These are phyloP conservation scores for Aspergillus jensenii DNA, from an alignment of 2,329 filamentous ascomycete species.

Conservation along the genomic window DNA sequence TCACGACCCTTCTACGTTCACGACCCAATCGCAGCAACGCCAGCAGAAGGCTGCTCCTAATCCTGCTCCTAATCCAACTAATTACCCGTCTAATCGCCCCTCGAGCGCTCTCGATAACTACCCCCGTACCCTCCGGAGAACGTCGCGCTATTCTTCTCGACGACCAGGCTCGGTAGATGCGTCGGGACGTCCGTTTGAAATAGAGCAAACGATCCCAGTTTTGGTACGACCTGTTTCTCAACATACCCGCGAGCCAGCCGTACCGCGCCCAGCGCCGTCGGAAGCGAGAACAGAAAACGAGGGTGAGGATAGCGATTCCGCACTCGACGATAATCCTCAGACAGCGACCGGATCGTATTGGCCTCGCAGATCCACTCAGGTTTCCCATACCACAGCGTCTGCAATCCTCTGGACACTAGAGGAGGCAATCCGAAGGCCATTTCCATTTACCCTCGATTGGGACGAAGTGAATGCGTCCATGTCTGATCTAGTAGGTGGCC, in stretches of 20 bases:
- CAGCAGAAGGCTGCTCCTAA: conserved; percentile 45
- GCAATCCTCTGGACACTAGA: conserved; percentile 92
- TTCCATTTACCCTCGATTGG: conserved; percentile 78
- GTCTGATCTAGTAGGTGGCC: conserved; percentile 73
- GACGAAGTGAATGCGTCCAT: conserved; percentile 89
- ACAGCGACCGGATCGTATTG: conserved; percentile 49
- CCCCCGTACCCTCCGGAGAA: conserved; percentile 52
- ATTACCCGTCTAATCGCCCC: conserved; percentile 42
- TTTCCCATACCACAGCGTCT: conserved; percentile 81
- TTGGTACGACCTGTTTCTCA: conserved; percentile 24
- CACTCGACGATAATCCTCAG: conserved; percentile 29
- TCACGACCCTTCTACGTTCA: conserved; percentile 50
- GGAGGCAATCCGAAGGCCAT: conserved; percentile 79
- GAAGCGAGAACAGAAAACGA: conserved; percentile 35
- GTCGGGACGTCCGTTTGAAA: conserved; percentile 25
- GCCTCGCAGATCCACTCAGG: conserved; percentile 54
- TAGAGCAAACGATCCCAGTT: conserved; percentile 28
- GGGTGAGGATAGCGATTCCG: conserved; percentile 26
- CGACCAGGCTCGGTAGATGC: conserved; percentile 48
- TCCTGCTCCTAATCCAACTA: conserved; percentile 47
- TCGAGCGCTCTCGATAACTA: conserved; percentile 56
- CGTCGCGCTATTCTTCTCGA: conserved; percentile 44
- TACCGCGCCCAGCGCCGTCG: conserved; percentile 31
- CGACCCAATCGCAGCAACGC: conserved; percentile 45
- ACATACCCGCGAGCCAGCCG: conserved; percentile 12